Conservation (phyloP, 352 stramenopile species). For the Pythium scleroteichum region DNA sequence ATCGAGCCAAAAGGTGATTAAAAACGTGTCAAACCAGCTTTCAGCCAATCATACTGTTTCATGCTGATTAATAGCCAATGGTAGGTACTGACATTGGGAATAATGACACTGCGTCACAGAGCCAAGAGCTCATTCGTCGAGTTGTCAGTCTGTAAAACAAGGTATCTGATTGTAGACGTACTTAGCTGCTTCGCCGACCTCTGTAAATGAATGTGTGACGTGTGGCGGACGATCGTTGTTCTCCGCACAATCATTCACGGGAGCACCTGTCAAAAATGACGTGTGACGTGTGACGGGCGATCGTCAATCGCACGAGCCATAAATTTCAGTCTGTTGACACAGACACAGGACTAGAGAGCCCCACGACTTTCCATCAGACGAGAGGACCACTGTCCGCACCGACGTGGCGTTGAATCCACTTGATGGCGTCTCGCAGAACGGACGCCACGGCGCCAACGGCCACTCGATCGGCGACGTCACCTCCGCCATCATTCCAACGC, state of each 20-base stretch:
- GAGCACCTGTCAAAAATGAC: background rate
- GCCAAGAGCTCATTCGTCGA: too few relatives aligned
- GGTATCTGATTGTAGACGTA: too few relatives aligned
- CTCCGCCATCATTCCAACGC: too few relatives aligned
- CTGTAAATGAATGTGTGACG: background rate
- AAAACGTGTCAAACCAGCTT: slow-evolving; percentile 9
- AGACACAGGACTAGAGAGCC: background rate
- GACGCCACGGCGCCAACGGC: too few relatives aligned
- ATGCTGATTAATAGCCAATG: background rate
- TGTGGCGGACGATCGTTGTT: background rate
- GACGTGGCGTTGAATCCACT: background rate
- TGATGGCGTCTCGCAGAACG: background rate
- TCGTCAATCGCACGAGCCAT: too few relatives aligned
- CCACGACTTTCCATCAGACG: background rate
- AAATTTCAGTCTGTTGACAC: background rate
- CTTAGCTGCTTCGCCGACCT: too few relatives aligned
- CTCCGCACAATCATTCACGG: background rate
- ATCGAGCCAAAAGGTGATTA: slow-evolving; percentile 18
- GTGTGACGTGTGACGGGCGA: too few relatives aligned
- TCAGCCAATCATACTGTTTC: slow-evolving; percentile 7
- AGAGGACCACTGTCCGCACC: background rate
- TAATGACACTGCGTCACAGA: too few relatives aligned
- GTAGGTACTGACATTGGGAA: too few relatives aligned
- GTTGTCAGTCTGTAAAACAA: too few relatives aligned
- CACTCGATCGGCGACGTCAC: too few relatives aligned